phyloP scores from a whole-genome alignment of 1,284 basidiomycete species.

The Sphagnurus paluster region DNA sequence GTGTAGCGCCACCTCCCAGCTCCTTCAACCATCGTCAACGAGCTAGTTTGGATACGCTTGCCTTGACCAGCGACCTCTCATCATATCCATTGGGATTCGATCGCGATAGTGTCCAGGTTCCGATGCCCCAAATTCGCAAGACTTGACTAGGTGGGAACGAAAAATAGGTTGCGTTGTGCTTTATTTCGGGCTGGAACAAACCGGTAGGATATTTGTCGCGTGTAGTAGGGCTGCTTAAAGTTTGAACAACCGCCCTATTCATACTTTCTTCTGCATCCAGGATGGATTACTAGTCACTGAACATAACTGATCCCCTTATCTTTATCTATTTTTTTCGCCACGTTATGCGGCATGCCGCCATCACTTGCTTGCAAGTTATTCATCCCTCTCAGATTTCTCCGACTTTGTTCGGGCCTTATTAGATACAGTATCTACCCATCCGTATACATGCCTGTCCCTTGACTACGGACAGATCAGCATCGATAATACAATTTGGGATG shows the following conservation, averaged over 20 bases:
- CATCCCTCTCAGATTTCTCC: slow-evolving; percentile 1
- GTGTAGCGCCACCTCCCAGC: slow-evolving; percentile 30
- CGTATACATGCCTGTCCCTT: slow-evolving; percentile 1
- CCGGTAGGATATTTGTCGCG: slow-evolving; percentile 13
- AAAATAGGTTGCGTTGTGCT: slow-evolving; percentile 4
- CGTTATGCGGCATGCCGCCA: background rate
- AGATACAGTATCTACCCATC: slow-evolving; percentile 8
- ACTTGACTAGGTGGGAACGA: slow-evolving; percentile 15
- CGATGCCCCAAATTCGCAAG: slow-evolving; percentile 19
- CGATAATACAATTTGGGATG: background rate
- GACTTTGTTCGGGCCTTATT: slow-evolving; percentile 4
- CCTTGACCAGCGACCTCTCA: slow-evolving; percentile 74
- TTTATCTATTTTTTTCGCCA: slow-evolving; percentile 7
- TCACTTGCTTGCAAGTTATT: slow-evolving; percentile 13
- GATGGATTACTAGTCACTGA: background rate
- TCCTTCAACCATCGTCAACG: slow-evolving; percentile 53
- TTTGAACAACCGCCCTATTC: background rate
- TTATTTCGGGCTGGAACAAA: slow-evolving; percentile 10
- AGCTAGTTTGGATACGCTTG: slow-evolving; percentile 80
- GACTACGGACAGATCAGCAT: background rate
- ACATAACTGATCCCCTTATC: slow-evolving; percentile 2
- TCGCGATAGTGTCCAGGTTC: slow-evolving; percentile 39
- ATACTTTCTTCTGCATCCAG: slow-evolving; percentile 2
- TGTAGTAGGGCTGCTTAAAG: slow-evolving; percentile 13
- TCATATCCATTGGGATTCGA: slow-evolving; percentile 78